Conservation (phyloP, 495 filamentous ascomycete genomes). For the Recurvomyces mirabilis region DNA sequence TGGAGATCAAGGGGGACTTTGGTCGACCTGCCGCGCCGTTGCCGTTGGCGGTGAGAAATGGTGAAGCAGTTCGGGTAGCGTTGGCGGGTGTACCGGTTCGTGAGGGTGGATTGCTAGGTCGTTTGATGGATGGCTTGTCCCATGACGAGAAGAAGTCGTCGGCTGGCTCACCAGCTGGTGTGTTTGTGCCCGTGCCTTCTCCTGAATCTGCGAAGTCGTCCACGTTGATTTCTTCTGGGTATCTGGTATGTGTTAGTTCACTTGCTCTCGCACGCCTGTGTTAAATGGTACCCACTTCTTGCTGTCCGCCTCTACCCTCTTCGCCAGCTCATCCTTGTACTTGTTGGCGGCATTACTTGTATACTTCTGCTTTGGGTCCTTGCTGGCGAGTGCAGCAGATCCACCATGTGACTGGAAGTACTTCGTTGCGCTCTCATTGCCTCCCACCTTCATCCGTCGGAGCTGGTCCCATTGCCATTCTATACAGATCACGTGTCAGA, state of each 20-base stretch:
- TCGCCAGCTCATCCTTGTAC: constrained; percentile 91
- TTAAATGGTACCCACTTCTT: constrained; percentile 50
- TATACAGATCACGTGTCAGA: constrained; percentile 29
- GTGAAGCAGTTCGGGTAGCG: constrained; percentile 71
- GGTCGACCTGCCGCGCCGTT: constrained; percentile 51
- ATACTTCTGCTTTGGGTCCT: constrained; percentile 93
- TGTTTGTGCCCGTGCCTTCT: constrained; percentile 50
- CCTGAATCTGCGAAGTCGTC: constrained; percentile 56
- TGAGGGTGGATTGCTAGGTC: constrained; percentile 85
- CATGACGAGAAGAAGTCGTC: constrained; percentile 98
- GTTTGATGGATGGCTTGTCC: constrained; percentile 96
- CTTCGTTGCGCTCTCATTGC: constrained; percentile 95
- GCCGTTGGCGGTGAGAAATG: constrained; percentile 70
- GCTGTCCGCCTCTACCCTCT: constrained; percentile 66
- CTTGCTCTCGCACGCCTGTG: background rate
- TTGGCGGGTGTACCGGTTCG: constrained; percentile 79
- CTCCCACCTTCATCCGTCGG: constrained; percentile 95
- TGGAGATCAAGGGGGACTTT: constrained; percentile 64
- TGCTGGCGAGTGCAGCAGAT: constrained; percentile 83
- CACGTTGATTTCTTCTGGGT: constrained; percentile 76
- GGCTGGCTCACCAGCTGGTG: constrained; percentile 63
- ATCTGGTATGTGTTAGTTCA: constrained; percentile 38
- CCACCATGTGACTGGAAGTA: constrained; percentile 95
- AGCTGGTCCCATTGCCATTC: constrained; percentile 99
- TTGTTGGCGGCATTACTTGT: constrained; percentile 80